Evolutionary conservation across 441 rosid genomes (phyloP), one percentile per base, ranked within the genome.

Genomic region (Viola pubescens): DNA sequence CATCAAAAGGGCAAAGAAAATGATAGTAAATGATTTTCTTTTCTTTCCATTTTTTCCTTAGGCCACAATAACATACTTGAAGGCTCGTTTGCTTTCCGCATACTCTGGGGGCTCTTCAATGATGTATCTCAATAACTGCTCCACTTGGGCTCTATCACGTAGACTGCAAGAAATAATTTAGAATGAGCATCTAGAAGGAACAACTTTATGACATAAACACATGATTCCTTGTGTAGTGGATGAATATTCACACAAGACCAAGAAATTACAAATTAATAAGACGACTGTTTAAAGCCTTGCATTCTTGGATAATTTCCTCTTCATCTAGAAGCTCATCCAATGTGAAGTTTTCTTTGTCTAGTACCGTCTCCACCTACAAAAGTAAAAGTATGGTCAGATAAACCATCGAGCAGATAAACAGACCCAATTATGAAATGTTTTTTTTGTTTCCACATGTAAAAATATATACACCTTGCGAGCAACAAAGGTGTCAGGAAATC

Each of bases 271-370:
- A 92, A 72, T 85, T 81, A 57, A 92, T 86, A 55, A 92, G 97
- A 46, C 98, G 92, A 54, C 83, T 82, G 73, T 89, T 92, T 58
- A 89, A 70, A 41, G 91, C 92, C 79, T 88, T 94, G 95, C 98
- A 94, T 72, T 94, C 98, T 79, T 94, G 98, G 66, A 94, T 94
- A 73, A 88, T 83, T 66, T 94, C 98, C 79, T 94, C 98, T 80
- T 94, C 97, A 49, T 94, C 96, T 52, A 94, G 75, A 73, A 94
- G 96, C 84, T 89, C 97, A 63, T 89, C 98, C 83, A 94, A 80
- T 0, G 97, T 77, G 75, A 81, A 94, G 74, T 79, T 83, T 16
- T 85, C 98, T 72, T 86, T 89, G 86, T 94, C 97, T 60, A 94
- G 65, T 42, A 94, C 66, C 0, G 92, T 62, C 76, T 94, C 97